Base-by-base conservation (phyloP, 2,329 filamentous ascomycete species). In the Graphiopsis chlorocephala region DNA sequence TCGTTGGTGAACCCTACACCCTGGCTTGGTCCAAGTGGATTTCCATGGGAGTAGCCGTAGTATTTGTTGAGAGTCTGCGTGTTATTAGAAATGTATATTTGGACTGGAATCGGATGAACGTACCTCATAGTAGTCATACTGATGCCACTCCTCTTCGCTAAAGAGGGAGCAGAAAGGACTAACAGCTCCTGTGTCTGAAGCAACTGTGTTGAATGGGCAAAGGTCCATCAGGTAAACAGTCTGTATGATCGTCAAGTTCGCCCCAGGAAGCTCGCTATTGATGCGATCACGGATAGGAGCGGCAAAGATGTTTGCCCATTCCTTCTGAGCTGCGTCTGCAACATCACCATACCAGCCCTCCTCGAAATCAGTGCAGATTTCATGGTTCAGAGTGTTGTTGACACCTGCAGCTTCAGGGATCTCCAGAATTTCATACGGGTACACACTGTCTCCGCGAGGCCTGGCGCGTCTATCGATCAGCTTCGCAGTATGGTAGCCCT, bases 1-100 rank as follows among this genome's bases (percentile, higher is more conserved):
- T 97, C 93, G 76, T 96, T 96, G 63, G 89, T 88, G 72, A 89
- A 97, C 2, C 93, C 93, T 1, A 95, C 90, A 1, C 93, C 93
- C 77, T 96, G 92, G 0, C 92, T 92, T 6, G 93, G 85, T 0
- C 90, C 93, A 7, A 97, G 83, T 0, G 87, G 85, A 73, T 92
- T 93, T 15, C 93, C 93, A 29, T 85, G 84, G 12, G 89, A 87
- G 76, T 88, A 93, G 63, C 89, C 88, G 77, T 97, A 97, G 83
- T 89, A 97, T 75, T 97, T 97, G 68, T 87, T 87, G 10, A 97
- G 79, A 0, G 89, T 86, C 75, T 92, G 38, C 23, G 1, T 15
- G n/a, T 55, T 1, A 20, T 62, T 31, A 62, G 59, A 6, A 25
- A 47, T 31, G 50, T n/a, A n/a, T 10, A 14, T 20, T 29, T 10